phyloP scores from a whole-genome alignment of 2,329 filamentous ascomycete species.

The Laburnicola sp. region DNA sequence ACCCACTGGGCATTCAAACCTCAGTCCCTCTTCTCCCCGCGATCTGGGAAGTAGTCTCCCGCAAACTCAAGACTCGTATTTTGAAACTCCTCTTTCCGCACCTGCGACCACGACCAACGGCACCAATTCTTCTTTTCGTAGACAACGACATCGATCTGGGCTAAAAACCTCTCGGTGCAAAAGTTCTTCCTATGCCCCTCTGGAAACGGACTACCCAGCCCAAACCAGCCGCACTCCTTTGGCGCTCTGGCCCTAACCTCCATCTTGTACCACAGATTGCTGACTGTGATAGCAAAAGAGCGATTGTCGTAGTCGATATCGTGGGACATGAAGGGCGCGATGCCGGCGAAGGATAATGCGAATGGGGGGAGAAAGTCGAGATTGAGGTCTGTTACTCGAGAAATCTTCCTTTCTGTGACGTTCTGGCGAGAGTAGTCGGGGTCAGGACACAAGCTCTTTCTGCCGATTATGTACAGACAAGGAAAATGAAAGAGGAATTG shows the following conservation, averaged over 20 bases:
- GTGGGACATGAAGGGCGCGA: conserved; percentile 51
- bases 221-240: conserved; percentile 46
- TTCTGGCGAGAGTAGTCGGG: too few species aligned
- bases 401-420: background rate
- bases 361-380: conserved; percentile 45
- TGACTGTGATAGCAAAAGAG: conserved; percentile 45
- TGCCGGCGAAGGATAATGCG: conserved; percentile 39
- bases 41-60: conserved; percentile 51
- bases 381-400: background rate
- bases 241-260: conserved; percentile 48
- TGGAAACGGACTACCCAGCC: conserved; percentile 51
- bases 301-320: conserved; percentile 47
- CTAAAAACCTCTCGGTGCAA: conserved; percentile 53
- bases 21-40: conserved; percentile 46
- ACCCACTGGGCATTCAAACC: background rate
- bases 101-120: conserved; percentile 46
- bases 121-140: conserved; percentile 44
- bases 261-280: conserved; percentile 47
- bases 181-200: conserved; percentile 52
- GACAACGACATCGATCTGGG: conserved; percentile 48
- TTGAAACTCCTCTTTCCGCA: conserved; percentile 48
- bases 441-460: conserved; percentile 11
- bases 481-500: conserved; percentile 49
- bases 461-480: conserved; percentile 22
- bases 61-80: conserved; percentile 55